Evolutionary conservation across 169 alveolate species (phyloP).

Genomic region (Plasmodium relictum): DNA sequence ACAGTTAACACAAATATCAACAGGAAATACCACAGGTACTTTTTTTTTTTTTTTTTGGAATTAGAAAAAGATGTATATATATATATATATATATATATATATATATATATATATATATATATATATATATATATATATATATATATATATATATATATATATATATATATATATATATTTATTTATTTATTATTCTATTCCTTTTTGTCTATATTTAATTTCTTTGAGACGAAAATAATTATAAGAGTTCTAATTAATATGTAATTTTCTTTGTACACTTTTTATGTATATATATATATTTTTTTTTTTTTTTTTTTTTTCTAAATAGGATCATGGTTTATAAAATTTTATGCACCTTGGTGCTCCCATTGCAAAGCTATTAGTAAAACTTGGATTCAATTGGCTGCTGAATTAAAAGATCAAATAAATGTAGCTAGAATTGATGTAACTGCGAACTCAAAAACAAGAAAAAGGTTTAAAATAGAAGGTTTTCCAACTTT

Average conservation of each 20-base stretch:
- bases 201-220: no score
- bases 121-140: no score
- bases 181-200: no score
- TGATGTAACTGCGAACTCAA: slow-evolving; percentile 87
- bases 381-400: slow-evolving; percentile 94
- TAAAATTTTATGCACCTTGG: slow-evolving; percentile 96
- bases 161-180: background rate
- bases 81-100: background rate
- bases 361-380: slow-evolving; percentile 93
- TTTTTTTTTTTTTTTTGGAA: background rate
- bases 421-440: slow-evolving; percentile 87
- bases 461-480: slow-evolving; percentile 86
- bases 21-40: slow-evolving; percentile 85
- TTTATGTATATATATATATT: slow-evolving; percentile 3
- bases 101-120: background rate
- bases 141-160: background rate
- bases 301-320: background rate
- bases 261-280: background rate
- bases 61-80: background rate
- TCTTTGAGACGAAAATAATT: no score
- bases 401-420: slow-evolving; percentile 93
- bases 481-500: slow-evolving; percentile 97
- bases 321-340: slow-evolving; percentile 90
- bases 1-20: slow-evolving; percentile 80
- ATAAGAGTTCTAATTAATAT: background rate